Evolutionary conservation across 2,329 filamentous ascomycete species (phyloP).

Genomic region (Diplodia seriata): DNA sequence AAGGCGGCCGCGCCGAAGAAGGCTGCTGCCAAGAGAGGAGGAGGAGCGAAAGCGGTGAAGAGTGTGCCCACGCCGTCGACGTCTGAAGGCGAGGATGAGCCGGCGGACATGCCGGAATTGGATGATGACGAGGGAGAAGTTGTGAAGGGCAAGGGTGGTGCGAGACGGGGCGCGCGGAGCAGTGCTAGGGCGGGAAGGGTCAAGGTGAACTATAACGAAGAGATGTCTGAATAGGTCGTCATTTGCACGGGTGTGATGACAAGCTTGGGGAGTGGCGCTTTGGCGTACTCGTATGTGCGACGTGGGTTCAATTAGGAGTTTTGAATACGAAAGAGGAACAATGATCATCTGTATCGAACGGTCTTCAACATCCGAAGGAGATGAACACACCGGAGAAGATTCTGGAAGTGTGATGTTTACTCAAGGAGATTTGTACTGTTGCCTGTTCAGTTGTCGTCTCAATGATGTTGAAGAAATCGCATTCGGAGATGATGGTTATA

Average conservation of each 20-base stretch:
- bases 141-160: not conserved
- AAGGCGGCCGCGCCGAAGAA: constrained; percentile 45
- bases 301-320: not conserved
- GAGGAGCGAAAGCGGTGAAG: constrained; percentile 39
- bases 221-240: constrained; percentile 38
- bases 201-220: constrained; percentile 47
- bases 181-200: constrained; percentile 31
- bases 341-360: too few species aligned
- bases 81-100: constrained; percentile 24
- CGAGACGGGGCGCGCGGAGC: constrained; percentile 31
- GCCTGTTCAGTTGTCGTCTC: too few species aligned
- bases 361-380: too few species aligned
- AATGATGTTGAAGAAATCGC: too few species aligned
- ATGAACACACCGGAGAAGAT: too few species aligned
- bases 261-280: not conserved
- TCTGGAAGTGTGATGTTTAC: too few species aligned
- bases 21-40: constrained; percentile 33
- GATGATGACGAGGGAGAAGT: constrained; percentile 42
- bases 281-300: not conserved
- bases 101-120: constrained; percentile 49
- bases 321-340: not conserved
- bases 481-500: too few species aligned
- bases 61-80: constrained; percentile 53
- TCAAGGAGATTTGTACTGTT: too few species aligned
- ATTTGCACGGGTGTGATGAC: not conserved